Evolutionary conservation across 768 basidiomycete species (phyloP).

Genomic region (Russula vinacea): DNA sequence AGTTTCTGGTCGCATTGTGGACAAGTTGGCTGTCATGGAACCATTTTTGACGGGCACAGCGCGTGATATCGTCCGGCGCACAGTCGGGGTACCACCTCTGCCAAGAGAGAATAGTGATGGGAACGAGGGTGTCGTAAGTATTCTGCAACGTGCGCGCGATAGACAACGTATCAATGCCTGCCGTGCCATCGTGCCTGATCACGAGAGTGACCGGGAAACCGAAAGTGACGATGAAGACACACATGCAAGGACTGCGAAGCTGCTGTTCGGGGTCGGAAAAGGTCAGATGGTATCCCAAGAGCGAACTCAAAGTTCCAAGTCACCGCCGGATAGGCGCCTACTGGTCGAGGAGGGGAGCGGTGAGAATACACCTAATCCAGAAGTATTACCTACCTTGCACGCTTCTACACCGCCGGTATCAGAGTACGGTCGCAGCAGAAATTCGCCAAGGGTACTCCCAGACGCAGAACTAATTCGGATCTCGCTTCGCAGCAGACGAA

Average conservation of each 20-base stretch:
- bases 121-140: conserved; percentile 8
- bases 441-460: not conserved
- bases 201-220: conserved; percentile 23
- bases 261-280: conserved; percentile 16
- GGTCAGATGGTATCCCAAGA: not conserved
- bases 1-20: conserved; percentile 44
- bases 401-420: not conserved
- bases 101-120: not conserved
- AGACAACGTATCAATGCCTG: conserved; percentile 18
- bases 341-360: not conserved
- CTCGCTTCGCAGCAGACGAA: not conserved
- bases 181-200: not conserved
- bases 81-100: conserved; percentile 8
- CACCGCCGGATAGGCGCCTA: not conserved
- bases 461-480: not conserved
- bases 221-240: conserved; percentile 21
- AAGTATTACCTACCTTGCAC: not conserved
- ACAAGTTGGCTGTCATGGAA: conserved; percentile 46
- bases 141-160: conserved; percentile 16
- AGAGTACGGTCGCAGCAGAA: not conserved
- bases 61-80: conserved; percentile 35
- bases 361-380: not conserved
- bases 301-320: not conserved
- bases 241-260: conserved; percentile 19
- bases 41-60: conserved; percentile 43